Evolutionary conservation across 2,329 filamentous ascomycete genomes (phyloP).

Genomic region (Cordyceps tenuipes): DNA sequence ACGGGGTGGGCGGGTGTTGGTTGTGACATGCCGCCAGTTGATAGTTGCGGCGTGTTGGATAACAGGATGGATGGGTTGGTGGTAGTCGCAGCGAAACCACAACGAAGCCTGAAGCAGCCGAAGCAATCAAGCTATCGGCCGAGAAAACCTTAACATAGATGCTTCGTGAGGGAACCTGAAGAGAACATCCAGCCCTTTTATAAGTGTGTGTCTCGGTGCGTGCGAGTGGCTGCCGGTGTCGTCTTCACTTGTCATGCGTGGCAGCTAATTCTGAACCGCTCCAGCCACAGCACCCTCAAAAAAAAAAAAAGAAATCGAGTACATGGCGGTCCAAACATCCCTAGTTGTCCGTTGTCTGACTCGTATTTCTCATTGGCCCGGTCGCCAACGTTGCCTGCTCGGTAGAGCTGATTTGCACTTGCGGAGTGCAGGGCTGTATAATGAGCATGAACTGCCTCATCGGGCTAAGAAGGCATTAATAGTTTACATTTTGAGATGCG

Average conservation of each 20-base stretch:
- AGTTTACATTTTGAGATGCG: background rate
- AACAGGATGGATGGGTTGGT: background rate
- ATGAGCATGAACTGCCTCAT: background rate
- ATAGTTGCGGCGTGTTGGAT: background rate
- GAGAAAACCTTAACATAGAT: background rate
- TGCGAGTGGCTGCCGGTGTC: too few species aligned
- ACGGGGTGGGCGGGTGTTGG: background rate
- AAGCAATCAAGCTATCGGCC: background rate
- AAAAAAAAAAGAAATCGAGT: background rate
- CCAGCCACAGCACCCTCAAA: background rate
- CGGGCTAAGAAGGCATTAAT: background rate
- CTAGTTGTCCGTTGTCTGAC: too few species aligned
- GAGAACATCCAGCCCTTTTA: too few species aligned
- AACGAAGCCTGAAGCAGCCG: background rate
- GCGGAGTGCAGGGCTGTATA: background rate
- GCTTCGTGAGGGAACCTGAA: too few species aligned
- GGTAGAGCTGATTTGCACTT: too few species aligned
- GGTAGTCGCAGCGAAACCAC: too few species aligned
- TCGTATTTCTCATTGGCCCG: background rate
- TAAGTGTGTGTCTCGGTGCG: too few species aligned
- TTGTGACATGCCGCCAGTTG: too few species aligned
- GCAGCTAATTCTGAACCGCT: too few species aligned
- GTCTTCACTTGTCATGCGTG: too few species aligned
- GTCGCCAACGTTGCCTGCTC: background rate
- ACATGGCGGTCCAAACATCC: background rate